Conservation (phyloP, 164 flowering plant species). For the Liquidambar formosana region DNA sequence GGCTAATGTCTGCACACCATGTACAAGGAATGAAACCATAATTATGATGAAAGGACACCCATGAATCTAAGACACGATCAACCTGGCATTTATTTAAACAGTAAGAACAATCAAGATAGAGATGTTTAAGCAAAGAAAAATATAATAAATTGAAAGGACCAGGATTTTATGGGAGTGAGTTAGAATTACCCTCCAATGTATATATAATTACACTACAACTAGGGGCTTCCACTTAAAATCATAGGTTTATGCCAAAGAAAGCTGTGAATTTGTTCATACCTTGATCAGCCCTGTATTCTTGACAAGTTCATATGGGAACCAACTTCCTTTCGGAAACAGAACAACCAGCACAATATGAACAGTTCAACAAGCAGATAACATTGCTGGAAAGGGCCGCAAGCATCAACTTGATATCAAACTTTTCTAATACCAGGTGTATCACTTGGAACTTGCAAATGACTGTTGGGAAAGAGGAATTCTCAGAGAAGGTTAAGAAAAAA, state of each 20-base stretch:
- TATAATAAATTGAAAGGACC: not conserved
- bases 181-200: conserved; percentile 8
- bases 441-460: not conserved
- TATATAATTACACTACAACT: conserved; percentile 10
- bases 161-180: not conserved
- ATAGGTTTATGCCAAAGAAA: conserved; percentile 7
- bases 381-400: not conserved
- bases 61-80: conserved; percentile 51
- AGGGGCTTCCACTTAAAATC: conserved; percentile 5
- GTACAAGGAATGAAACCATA: conserved; percentile 60
- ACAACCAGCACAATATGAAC: conserved; percentile 46
- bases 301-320: conserved; percentile 84
- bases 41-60: conserved; percentile 59
- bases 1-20: conserved; percentile 54
- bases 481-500: not conserved
- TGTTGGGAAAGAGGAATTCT: not conserved
- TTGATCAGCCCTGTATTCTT: conserved; percentile 80
- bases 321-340: conserved; percentile 81
- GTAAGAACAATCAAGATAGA: not conserved
- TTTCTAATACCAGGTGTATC: too few relatives aligned
- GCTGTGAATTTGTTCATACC: conserved; percentile 34
- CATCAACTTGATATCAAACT: too few relatives aligned
- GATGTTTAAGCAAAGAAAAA: not conserved
- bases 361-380: not conserved
- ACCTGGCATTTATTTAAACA: conserved; percentile 29